phyloP scores from a whole-genome alignment of 2,329 filamentous ascomycete genomes.

The Truncatella angustata region DNA sequence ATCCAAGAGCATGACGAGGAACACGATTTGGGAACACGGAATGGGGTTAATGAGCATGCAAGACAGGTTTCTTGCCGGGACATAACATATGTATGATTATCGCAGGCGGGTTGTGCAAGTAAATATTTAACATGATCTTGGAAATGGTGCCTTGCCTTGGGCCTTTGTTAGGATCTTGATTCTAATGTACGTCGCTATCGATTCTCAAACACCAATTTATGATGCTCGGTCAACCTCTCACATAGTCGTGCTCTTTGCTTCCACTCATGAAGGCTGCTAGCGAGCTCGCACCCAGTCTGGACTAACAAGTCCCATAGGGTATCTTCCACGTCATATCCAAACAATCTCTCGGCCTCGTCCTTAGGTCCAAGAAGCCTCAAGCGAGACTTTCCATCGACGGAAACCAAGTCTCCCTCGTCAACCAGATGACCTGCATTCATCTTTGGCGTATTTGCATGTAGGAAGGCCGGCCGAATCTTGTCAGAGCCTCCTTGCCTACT shows the following conservation, averaged over 20 bases:
- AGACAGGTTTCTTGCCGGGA: slow-evolving; percentile 1
- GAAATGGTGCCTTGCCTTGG: too few relatives aligned
- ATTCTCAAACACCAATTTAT: slow-evolving; percentile 1
- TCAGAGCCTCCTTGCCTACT: not conserved
- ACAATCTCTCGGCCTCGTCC: slow-evolving; percentile 16
- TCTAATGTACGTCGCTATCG: not conserved
- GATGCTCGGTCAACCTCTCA: slow-evolving; percentile 8
- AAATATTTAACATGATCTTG: not conserved
- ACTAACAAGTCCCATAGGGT: slow-evolving; percentile 21
- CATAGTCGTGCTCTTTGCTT: slow-evolving; percentile 7
- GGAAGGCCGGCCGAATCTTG: slow-evolving; percentile 17
- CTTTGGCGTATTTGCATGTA: slow-evolving; percentile 27
- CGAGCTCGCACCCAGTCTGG: slow-evolving; percentile 18
- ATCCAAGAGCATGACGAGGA: too few relatives aligned
- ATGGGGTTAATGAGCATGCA: not conserved
- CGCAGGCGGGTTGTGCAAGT: too few relatives aligned
- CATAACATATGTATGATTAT: too few relatives aligned
- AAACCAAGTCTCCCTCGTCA: slow-evolving; percentile 20
- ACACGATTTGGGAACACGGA: not conserved
- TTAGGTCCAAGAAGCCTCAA: slow-evolving; percentile 20
- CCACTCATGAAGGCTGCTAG: slow-evolving; percentile 10
- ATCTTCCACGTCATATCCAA: slow-evolving; percentile 23
- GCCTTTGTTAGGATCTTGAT: not conserved
- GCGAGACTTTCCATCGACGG: slow-evolving; percentile 16
- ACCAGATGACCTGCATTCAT: slow-evolving; percentile 27